phyloP scores from a whole-genome alignment of 495 filamentous ascomycete genomes.

The Penicillium manginii region DNA sequence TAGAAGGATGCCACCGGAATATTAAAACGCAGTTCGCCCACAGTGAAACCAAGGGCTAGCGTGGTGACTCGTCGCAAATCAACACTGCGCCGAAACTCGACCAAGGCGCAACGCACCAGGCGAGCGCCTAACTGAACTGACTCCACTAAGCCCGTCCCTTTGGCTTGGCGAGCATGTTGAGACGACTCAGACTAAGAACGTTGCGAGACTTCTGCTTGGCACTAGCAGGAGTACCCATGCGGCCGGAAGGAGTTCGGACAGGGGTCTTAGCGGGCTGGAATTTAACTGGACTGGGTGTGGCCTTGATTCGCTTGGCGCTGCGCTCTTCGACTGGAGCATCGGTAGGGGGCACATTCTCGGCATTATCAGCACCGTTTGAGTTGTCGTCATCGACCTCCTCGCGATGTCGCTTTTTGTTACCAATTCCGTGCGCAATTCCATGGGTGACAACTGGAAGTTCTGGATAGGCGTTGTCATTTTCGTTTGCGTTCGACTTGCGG shows the following conservation, averaged over 20 bases:
- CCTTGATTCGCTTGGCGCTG: conserved; percentile 48
- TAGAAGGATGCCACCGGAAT: neutral
- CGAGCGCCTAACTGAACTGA: conserved; percentile 4
- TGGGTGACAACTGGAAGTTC: conserved; percentile 59
- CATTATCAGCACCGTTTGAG: conserved; percentile 46
- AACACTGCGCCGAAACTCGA: neutral
- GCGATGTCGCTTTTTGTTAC: conserved; percentile 73
- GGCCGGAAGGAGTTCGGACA: conserved; percentile 35
- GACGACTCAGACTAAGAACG: conserved; percentile 50
- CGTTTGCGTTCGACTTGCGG: conserved; percentile 31
- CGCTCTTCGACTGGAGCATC: conserved; percentile 41
- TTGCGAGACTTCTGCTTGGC: conserved; percentile 37
- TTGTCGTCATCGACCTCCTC: conserved; percentile 50
- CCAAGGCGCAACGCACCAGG: conserved; percentile 20
- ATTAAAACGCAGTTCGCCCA: neutral
- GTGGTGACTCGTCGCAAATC: neutral
- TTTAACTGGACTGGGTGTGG: conserved; percentile 46
- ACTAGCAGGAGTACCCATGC: conserved; percentile 43
- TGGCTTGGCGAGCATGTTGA: conserved; percentile 57
- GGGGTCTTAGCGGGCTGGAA: conserved; percentile 37
- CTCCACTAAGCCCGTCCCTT: conserved; percentile 40
- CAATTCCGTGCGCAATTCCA: conserved; percentile 73
- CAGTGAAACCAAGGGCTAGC: too few relatives aligned
- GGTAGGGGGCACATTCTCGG: conserved; percentile 47
- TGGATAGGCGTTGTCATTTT: conserved; percentile 21